Conservation (phyloP, 371 early-diverging fungal genomes). For the Furculomyces boomerangus region DNA sequence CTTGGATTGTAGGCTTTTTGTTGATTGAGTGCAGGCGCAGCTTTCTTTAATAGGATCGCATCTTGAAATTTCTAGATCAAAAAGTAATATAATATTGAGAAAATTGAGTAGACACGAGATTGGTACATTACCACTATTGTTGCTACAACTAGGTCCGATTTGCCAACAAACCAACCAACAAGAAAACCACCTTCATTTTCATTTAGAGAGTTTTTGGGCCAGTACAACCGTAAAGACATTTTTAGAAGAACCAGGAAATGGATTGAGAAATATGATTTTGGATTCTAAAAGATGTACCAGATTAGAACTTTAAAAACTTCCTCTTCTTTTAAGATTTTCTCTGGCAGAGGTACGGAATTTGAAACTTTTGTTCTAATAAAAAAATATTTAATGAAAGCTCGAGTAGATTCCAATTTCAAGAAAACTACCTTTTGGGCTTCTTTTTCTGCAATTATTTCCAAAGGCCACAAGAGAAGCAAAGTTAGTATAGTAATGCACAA, state of each 20-base stretch:
- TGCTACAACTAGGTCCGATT: neutral
- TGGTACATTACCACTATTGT: neutral
- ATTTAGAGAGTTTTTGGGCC: conserved; percentile 14
- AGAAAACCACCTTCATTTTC: conserved; percentile 17
- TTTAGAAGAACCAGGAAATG: neutral
- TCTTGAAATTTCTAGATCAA: neutral
- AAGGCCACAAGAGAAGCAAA: conserved; percentile 16
- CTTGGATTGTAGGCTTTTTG: neutral
- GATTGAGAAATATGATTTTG: neutral
- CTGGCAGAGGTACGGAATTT: conserved; percentile 20
- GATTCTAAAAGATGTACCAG: neutral
- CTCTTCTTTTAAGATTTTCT: conserved; percentile 21
- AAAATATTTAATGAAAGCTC: neutral
- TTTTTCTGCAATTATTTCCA: conserved; percentile 19
- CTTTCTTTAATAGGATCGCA: neutral
- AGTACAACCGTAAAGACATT: conserved; percentile 11
- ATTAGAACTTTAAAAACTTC: conserved; percentile 13
- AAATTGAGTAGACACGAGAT: neutral
- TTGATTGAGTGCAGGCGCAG: neutral
- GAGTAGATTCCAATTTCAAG: neutral
- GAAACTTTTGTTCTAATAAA: conserved; percentile 8
- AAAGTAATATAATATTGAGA: neutral
- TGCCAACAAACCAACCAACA: conserved; percentile 12
- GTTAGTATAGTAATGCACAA: conserved; percentile 6
- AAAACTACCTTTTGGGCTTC: conserved; percentile 11